Evolutionary conservation across 1,139 yeast species (phyloP).

Genomic region (Taphrina populina): DNA sequence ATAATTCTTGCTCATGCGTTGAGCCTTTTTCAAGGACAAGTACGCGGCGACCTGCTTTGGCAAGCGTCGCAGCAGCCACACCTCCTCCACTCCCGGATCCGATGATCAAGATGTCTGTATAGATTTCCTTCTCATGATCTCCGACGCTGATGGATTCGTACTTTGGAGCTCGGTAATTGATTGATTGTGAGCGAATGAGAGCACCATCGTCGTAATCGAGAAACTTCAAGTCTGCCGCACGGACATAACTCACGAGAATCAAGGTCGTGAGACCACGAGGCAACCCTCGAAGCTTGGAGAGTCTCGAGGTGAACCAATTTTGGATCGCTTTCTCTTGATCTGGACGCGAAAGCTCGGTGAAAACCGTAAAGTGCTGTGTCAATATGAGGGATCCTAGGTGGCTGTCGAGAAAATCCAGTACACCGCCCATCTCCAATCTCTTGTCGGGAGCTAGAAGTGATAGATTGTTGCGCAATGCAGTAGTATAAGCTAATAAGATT

Average conservation of each 20-base stretch:
- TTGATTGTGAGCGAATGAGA: not conserved
- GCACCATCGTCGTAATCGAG: constrained; percentile 22
- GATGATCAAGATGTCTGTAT: constrained; percentile 51
- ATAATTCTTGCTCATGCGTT: constrained; percentile 49
- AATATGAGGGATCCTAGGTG: constrained; percentile 22
- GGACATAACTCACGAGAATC: constrained; percentile 7
- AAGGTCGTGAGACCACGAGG: constrained; percentile 23
- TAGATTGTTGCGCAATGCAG: constrained; percentile 23
- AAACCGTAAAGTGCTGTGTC: constrained; percentile 23
- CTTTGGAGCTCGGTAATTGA: constrained; percentile 15
- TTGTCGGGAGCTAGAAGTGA: constrained; percentile 14
- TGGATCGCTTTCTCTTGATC: constrained; percentile 12
- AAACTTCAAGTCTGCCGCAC: constrained; percentile 8
- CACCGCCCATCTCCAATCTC: constrained; percentile 20
- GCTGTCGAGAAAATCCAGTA: constrained; percentile 11
- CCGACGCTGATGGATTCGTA: constrained; percentile 23
- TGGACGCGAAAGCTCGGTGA: constrained; percentile 18
- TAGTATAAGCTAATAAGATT: constrained; percentile 9
- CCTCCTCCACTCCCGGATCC: constrained; percentile 65
- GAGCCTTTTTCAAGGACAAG: constrained; percentile 58
- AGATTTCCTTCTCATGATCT: constrained; percentile 30
- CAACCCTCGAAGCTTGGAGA: constrained; percentile 18
- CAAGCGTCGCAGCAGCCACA: constrained; percentile 56
- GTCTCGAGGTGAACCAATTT: constrained; percentile 14
- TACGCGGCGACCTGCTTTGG: constrained; percentile 51